Base-by-base conservation (phyloP, 2,329 filamentous ascomycete species). In the Trichothecium roseum region DNA sequence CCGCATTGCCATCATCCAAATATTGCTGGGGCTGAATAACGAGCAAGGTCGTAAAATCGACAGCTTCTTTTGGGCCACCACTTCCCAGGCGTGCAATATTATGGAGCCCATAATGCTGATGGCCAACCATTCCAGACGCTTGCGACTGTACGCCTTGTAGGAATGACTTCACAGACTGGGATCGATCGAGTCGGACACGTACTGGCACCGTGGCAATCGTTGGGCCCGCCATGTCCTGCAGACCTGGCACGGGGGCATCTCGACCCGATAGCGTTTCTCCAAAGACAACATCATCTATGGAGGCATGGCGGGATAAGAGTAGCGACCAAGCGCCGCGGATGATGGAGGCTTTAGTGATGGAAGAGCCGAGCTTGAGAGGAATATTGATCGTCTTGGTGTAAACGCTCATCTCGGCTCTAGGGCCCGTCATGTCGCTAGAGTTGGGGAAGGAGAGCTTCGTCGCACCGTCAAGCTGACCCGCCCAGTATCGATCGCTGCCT, bases 311-410 rank as follows among this genome's bases (percentile, higher is more conserved):
- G 3, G 42, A 30, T 4, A 45, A 33, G 7, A 46, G 29, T n/a
- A 55, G 14, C 1, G 48, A 51, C 52, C 52, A 56, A 2, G 53
- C 52, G 1, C 50, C 49, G 4, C 47, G 45, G 8, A 54, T 31
- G 8, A 51, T 18, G 2, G 44, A 41, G 7, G 47, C 41, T 2
- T 37, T 40, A 9, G 42, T 49, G 9, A 42, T 38, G 9, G 42
- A 33, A 18, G 26, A 17, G 5, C 22, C 22, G 8, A 28, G 9
- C 17, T n/a, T 15, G 4, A 12, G 12, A 10, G 17, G 17, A 2
- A 35, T 12, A 20, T 29, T 13, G n/a, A 29, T 29, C 13, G 5
- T 13, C 30, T 18, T 32, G 17, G 12, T 16, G 32, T 29, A 10
- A 3, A 39, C 15, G n/a, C 35, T 14, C 18, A 15, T 22, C 26